A percentile compares a stretch with the other conserved stretches of the same genome.
Evolutionary conservation across 768 basidiomycete species (phyloP).

Genomic region (Pleurotus salmoneostramineus): DNA sequence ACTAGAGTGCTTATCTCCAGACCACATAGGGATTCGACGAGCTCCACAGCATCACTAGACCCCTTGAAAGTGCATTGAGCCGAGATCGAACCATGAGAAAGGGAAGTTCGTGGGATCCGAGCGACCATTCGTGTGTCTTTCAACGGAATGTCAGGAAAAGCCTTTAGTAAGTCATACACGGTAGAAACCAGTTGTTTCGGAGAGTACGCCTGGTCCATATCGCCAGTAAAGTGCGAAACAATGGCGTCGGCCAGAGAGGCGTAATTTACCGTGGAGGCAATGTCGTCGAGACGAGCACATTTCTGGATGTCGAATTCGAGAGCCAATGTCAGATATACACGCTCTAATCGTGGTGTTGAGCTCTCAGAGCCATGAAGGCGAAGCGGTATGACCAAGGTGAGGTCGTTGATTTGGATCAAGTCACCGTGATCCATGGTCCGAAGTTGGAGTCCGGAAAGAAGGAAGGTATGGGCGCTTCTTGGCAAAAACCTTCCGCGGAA

Average conservation of each 20-base stretch:
- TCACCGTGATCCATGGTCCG: background rate
- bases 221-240: background rate
- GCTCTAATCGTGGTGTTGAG: background rate
- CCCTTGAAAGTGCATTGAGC: background rate
- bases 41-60: background rate
- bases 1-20: slow-evolving; percentile 54
- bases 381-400: background rate
- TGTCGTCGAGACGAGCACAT: background rate
- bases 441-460: no score
- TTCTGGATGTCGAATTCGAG: background rate
- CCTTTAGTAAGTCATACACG: background rate
- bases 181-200: background rate
- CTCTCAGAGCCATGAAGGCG: background rate
- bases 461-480: no score
- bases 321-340: background rate
- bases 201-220: background rate
- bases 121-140: background rate
- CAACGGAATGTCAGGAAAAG: background rate
- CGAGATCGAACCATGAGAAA: background rate
- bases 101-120: background rate
- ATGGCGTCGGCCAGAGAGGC: background rate
- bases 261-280: background rate
- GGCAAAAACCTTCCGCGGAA: no score
- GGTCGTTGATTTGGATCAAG: background rate
- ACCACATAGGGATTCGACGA: slow-evolving; percentile 22